Evolutionary conservation across 75 land plant genomes (phyloP), one percentile per base, ranked within the genome.

Genomic region (Isoetes taiwanensis): DNA sequence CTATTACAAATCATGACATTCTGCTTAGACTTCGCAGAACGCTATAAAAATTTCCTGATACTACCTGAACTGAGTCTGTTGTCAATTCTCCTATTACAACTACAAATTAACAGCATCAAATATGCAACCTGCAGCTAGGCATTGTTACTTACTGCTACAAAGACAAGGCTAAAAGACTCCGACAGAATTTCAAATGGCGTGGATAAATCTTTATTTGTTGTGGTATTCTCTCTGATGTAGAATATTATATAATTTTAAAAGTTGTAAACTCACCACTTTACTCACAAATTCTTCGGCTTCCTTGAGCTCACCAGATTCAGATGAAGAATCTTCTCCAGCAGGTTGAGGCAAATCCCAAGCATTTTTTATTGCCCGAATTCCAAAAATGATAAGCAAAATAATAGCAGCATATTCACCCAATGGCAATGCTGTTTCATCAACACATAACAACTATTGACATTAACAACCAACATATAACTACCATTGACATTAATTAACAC

Each of bases 281-380:
- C 88, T 81, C 62, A 94, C 77, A 61, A 88, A 84, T 66, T 89
- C 96, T 73, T 94, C 96, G 34, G 99, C 99, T 70, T 94, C 99
- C 52, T 62, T 86, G 61, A 72, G 71, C 65, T 94, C 99, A 41
- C 84, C 95, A 52, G 73, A 72, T 60, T 87, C 94, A 14, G 28
- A 1, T 20, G 54, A 34, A 25, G 39, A 41, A 41, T 77, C 68
- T 8, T 66, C 64, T 60, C 55, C 67, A 32, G 48, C 52, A 10
- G 34, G 61, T n/a, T n/a, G 32, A n/a, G 95, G 90, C 46, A 89
- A 58, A 12, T 84, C 82, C 96, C 85, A 88, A 30, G 99, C 95
- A 79, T 82, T 67, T 72, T 84, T 94, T 23, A 94, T 79, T 28
- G 96, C 78, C 21, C 74, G 85, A 1, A 94, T 56, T 43, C 99